Evolutionary conservation across 345 rosid genomes (phyloP).

Genomic region (Diplotaxis tenuifolia): DNA sequence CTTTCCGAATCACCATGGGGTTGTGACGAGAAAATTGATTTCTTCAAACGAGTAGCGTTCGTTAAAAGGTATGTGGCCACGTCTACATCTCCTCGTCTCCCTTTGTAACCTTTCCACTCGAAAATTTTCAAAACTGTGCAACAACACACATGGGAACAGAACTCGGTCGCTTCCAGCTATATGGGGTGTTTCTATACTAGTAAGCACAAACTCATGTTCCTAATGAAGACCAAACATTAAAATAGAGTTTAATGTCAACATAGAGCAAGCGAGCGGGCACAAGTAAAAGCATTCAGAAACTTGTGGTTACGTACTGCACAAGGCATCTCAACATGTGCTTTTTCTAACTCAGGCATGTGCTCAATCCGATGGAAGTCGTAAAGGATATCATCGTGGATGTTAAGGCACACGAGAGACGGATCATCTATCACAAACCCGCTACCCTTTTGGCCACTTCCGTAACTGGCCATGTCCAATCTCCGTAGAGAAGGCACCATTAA

Average conservation of each 20-base stretch:
- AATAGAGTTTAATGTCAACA: background rate
- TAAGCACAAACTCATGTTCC: background rate
- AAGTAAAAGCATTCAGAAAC: constrained; percentile 2
- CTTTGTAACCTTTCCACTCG: background rate
- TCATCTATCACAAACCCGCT: too few relatives aligned
- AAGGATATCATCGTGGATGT: too few relatives aligned
- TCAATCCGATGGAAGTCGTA: too few relatives aligned
- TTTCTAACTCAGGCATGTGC: too few relatives aligned
- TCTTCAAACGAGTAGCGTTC: background rate
- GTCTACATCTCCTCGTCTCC: background rate
- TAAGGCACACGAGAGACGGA: too few relatives aligned
- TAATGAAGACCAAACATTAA: too few relatives aligned
- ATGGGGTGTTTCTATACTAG: background rate
- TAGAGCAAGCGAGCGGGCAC: background rate
- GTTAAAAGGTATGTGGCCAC: background rate
- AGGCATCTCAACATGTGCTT: constrained; percentile 19
- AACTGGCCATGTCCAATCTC: too few relatives aligned
- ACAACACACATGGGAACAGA: background rate
- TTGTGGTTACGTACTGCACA: background rate
- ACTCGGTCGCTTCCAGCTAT: background rate
- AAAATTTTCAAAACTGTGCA: background rate
- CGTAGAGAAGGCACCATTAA: too few relatives aligned
- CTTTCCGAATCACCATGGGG: background rate
- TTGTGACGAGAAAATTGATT: background rate
- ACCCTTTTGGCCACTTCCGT: too few relatives aligned